Evolutionary conservation across 208 protist species (phyloP).

Genomic region (Baffinella frigidus): DNA sequence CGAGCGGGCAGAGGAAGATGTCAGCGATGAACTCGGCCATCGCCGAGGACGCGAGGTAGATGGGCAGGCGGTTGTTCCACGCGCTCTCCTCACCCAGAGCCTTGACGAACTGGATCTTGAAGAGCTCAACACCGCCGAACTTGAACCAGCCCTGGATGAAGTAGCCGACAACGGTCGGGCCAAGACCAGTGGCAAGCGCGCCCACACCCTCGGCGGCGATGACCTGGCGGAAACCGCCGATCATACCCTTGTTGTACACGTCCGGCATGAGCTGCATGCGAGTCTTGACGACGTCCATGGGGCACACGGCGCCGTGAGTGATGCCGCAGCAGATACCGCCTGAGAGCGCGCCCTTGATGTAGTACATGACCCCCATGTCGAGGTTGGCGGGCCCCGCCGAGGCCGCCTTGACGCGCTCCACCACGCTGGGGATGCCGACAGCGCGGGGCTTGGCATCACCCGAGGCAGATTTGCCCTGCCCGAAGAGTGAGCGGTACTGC

Average conservation of each 20-base stretch:
- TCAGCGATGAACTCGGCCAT: constrained; percentile 78
- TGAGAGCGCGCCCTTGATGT: constrained; percentile 67
- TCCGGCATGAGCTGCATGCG: constrained; percentile 70
- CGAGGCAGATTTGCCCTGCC: no score
- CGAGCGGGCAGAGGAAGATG: constrained; percentile 77
- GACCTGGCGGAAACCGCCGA: constrained; percentile 69
- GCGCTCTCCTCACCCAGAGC: constrained; percentile 77
- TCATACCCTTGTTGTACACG: constrained; percentile 71
- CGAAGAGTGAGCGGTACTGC: no score
- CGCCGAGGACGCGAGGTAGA: constrained; percentile 71
- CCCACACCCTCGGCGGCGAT: constrained; percentile 66
- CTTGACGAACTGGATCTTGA: constrained; percentile 79
- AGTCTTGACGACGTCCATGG: constrained; percentile 73
- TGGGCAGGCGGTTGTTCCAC: constrained; percentile 70
- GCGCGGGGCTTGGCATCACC: no score
- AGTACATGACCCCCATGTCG: not conserved
- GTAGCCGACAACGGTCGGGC: constrained; percentile 76
- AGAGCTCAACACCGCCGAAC: constrained; percentile 78
- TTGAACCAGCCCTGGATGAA: constrained; percentile 80
- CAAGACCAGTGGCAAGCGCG: constrained; percentile 74
- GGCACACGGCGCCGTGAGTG: constrained; percentile 68
- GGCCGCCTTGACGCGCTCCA: not conserved
- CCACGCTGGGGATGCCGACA: not conserved
- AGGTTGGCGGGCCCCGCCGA: not conserved
- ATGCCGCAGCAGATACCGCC: constrained; percentile 72